A percentile compares a stretch with the other conserved stretches of the same genome.
Conservation (phyloP, 1,284 basidiomycete genomes). For the Ceratobasidium sp. region DNA sequence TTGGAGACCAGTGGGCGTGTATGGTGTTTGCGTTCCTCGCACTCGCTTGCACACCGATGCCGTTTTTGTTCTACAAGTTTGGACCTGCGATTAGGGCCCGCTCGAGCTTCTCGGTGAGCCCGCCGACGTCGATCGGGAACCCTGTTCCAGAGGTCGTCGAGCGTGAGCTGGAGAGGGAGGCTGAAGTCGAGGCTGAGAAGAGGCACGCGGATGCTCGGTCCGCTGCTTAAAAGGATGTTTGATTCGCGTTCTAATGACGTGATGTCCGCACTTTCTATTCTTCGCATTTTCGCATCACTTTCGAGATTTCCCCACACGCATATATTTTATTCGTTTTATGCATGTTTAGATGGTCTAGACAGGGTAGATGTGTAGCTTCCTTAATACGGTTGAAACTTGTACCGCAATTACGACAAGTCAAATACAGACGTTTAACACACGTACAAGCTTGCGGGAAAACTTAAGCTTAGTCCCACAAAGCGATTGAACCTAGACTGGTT, state of each 20-base stretch:
- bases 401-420: conserved; percentile 16
- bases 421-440: conserved; percentile 4
- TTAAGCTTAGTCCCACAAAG: not conserved
- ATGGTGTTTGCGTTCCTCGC: conserved; percentile 70
- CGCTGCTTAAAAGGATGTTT: conserved; percentile 21
- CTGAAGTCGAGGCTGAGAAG: conserved; percentile 36
- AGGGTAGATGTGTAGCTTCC: conserved; percentile 13
- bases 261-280: conserved; percentile 20
- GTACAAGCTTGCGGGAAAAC: not conserved
- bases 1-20: conserved; percentile 75
- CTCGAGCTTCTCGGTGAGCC: conserved; percentile 37
- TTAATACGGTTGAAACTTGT: conserved; percentile 40
- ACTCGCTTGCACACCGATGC: conserved; percentile 66
- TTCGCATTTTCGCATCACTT: conserved; percentile 2
- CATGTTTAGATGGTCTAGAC: not conserved
- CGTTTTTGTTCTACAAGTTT: conserved; percentile 59
- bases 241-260: not conserved
- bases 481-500: too few relatives aligned
- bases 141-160: conserved; percentile 34
- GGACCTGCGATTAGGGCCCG: conserved; percentile 25
- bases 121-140: conserved; percentile 27
- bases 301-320: conserved; percentile 10
- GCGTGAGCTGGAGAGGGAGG: conserved; percentile 38
- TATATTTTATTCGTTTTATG: conserved; percentile 40
- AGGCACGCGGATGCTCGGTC: conserved; percentile 32